These are phyloP conservation scores for Coemansia reversa DNA, from an alignment of 192 early-diverging fungal genomes.

Conservation along the genomic window DNA sequence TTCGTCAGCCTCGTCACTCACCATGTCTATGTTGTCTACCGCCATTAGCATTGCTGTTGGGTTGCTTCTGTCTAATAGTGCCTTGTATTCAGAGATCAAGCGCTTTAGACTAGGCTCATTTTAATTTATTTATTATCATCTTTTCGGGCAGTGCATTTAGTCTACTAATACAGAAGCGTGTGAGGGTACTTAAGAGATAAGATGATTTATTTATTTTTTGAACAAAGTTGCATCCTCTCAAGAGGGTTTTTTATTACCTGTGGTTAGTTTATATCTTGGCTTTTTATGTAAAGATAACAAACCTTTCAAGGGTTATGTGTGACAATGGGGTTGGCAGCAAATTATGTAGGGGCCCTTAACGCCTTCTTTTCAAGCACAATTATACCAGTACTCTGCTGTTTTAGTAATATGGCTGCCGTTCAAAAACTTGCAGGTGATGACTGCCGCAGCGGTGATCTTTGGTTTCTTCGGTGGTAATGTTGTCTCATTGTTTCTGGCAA, in stretches of 20 bases:
- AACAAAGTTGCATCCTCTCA: constrained; percentile 8
- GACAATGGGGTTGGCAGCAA: constrained; percentile 21
- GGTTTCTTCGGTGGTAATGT: constrained; percentile 38
- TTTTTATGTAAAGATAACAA: constrained; percentile 6
- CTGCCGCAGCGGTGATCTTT: constrained; percentile 22
- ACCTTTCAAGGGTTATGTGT: constrained; percentile 6
- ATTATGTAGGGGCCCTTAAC: constrained; percentile 26
- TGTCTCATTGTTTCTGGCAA: constrained; percentile 34
- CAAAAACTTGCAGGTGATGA: constrained; percentile 19
- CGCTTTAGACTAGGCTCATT: constrained; percentile 28
- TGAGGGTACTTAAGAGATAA: constrained; percentile 20
- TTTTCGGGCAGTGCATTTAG: constrained; percentile 1
- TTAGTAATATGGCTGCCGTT: constrained; percentile 43
- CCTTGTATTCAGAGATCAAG: constrained; percentile 28
- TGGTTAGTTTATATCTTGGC: constrained; percentile 20
- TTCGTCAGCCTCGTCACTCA: constrained; percentile 37
- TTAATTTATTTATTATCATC: constrained; percentile 26
- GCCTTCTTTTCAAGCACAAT: constrained; percentile 20
- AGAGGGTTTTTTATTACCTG: constrained; percentile 6
- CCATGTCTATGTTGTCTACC: constrained; percentile 34
- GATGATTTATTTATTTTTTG: constrained; percentile 19
- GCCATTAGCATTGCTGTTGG: constrained; percentile 37
- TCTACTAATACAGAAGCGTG: constrained; percentile 25
- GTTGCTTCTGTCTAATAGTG: constrained; percentile 28
- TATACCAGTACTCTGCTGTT: constrained; percentile 19